Conservation (phyloP, 805 yeast species). For the Dipodascus albidus region DNA sequence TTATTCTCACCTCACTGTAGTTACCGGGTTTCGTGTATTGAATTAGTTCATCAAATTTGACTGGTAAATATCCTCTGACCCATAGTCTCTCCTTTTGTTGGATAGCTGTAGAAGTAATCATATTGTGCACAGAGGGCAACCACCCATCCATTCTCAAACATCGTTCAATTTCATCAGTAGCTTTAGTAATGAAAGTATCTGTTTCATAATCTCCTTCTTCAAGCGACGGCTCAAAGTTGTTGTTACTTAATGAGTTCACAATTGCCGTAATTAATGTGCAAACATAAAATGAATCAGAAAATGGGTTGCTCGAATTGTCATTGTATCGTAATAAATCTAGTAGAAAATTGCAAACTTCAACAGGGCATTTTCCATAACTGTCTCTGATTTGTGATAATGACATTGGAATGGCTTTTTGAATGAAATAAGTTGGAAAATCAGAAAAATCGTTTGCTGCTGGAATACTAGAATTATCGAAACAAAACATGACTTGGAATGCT, state of each 20-base stretch:
- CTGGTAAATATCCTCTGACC: slow-evolving; percentile 37
- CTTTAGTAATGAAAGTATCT: slow-evolving; percentile 32
- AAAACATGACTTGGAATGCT: slow-evolving; percentile 58
- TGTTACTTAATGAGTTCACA: slow-evolving; percentile 28
- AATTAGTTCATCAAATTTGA: slow-evolving; percentile 45
- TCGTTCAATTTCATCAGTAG: slow-evolving; percentile 59
- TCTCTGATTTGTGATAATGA: slow-evolving; percentile 53
- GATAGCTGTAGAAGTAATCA: slow-evolving; percentile 46
- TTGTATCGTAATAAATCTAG: slow-evolving; percentile 68
- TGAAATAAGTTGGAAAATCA: slow-evolving; percentile 53
- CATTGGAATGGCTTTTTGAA: slow-evolving; percentile 57
- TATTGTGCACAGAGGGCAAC: slow-evolving; percentile 61
- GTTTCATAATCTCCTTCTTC: slow-evolving; percentile 6
- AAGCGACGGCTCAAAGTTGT: slow-evolving; percentile 4
- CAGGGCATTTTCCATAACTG: slow-evolving; percentile 50
- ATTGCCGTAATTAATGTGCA: slow-evolving; percentile 45
- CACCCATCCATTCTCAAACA: slow-evolving; percentile 72
- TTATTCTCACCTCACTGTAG: slow-evolving; percentile 43
- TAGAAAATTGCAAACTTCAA: slow-evolving; percentile 47
- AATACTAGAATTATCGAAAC: slow-evolving; percentile 53
- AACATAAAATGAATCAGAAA: slow-evolving; percentile 60
- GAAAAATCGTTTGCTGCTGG: slow-evolving; percentile 78
- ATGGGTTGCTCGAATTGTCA: slow-evolving; percentile 72
- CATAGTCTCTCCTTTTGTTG: slow-evolving; percentile 50
- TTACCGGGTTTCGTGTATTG: slow-evolving; percentile 38